phyloP scores from a whole-genome alignment of 345 rosid species.

The Eucalyptus marginata region DNA sequence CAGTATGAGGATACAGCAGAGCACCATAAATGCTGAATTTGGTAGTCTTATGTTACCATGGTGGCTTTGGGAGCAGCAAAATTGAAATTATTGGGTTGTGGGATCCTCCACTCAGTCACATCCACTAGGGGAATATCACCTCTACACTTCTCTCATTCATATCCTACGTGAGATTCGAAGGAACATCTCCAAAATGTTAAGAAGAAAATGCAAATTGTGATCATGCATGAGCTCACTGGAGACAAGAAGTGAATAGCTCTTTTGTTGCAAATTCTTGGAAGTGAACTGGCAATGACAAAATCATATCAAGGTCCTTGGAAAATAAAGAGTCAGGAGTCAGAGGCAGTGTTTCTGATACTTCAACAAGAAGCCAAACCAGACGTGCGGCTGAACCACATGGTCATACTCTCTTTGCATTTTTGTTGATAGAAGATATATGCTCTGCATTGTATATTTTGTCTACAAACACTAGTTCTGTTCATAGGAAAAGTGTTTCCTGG shows the following conservation, averaged over 20 bases:
- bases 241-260: not conserved
- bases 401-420: too few relatives aligned
- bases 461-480: too few relatives aligned
- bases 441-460: too few relatives aligned
- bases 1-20: not conserved
- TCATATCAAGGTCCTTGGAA: not conserved
- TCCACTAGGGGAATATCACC: not conserved
- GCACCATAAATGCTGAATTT: not conserved
- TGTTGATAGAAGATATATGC: too few relatives aligned
- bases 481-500: too few relatives aligned
- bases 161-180: not conserved
- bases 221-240: not conserved
- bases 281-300: not conserved
- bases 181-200: not conserved
- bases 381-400: not conserved
- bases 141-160: not conserved
- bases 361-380: not conserved
- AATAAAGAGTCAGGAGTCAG: not conserved
- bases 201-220: not conserved
- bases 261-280: not conserved
- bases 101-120: not conserved
- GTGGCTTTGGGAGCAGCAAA: not conserved
- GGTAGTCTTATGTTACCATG: not conserved
- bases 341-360: not conserved
- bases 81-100: not conserved